Evolutionary conservation across 768 basidiomycete genomes (phyloP).

Genomic region (Boletales sp.): DNA sequence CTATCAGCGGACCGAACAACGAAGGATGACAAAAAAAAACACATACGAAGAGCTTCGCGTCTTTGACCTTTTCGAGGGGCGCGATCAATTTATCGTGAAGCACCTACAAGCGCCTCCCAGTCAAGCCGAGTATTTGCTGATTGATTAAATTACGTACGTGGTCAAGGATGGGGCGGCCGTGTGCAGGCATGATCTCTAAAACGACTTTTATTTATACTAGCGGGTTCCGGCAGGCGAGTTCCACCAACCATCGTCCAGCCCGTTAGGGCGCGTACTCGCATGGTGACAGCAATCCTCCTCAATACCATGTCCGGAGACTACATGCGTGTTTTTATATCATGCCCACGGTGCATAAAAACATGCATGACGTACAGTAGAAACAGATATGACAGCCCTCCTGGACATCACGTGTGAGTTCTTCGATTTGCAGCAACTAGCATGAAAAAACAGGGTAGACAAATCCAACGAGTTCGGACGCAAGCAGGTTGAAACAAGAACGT

Average conservation of each 20-base stretch:
- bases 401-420: conserved; percentile 40
- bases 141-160: conserved; percentile 1
- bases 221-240: background rate
- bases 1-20: background rate
- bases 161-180: conserved; percentile 6
- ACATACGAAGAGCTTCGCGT: background rate
- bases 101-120: background rate
- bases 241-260: conserved; percentile 43
- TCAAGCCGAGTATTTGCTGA: background rate
- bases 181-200: conserved; percentile 1
- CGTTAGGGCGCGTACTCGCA: conserved; percentile 39
- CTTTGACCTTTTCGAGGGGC: conserved; percentile 2
- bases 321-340: background rate
- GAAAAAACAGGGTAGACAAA: background rate
- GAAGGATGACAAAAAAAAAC: background rate
- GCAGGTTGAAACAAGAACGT: too few relatives aligned
- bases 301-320: conserved; percentile 12
- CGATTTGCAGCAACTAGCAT: conserved; percentile 35
- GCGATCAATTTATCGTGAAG: conserved; percentile 5
- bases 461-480: too few relatives aligned
- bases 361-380: conserved; percentile 44
- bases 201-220: background rate
- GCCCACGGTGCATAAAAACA: background rate
- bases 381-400: conserved; percentile 44
- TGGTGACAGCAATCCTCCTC: conserved; percentile 16